Conservation (phyloP, 768 basidiomycete genomes). For the Amanita subjunquillea region DNA sequence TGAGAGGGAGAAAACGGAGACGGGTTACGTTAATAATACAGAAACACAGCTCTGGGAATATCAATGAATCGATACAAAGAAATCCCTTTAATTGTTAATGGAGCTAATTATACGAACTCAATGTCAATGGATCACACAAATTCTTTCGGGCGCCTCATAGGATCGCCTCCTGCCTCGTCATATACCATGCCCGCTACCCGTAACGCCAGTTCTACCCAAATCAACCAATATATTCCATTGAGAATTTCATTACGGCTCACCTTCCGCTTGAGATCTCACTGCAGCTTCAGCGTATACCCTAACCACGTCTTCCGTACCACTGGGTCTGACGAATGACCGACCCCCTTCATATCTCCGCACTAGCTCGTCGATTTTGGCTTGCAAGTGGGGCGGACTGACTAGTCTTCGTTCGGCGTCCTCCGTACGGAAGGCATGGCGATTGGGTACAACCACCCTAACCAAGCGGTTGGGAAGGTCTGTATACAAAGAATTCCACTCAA, state of each 20-base stretch:
- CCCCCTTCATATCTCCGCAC: constrained; percentile 74
- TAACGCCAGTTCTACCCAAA: constrained; percentile 62
- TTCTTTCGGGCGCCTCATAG: constrained; percentile 65
- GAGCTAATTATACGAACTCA: background rate
- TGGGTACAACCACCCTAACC: constrained; percentile 82
- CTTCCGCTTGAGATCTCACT: constrained; percentile 65
- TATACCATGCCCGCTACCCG: constrained; percentile 81
- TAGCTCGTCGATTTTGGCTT: constrained; percentile 73
- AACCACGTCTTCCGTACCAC: constrained; percentile 97
- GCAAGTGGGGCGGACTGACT: constrained; percentile 69
- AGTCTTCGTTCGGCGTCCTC: constrained; percentile 90
- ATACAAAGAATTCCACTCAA: constrained; percentile 91
- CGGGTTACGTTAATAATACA: background rate
- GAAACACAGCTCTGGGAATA: too few relatives aligned
- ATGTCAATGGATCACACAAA: too few relatives aligned
- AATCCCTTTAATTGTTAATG: background rate
- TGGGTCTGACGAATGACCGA: constrained; percentile 89
- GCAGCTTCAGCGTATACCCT: constrained; percentile 94
- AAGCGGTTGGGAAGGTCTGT: constrained; percentile 90
- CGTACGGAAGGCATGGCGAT: constrained; percentile 79
- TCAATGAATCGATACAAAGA: background rate
- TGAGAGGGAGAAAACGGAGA: constrained; percentile 16
- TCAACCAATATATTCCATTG: constrained; percentile 3
- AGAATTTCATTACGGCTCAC: constrained; percentile 33
- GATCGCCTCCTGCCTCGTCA: constrained; percentile 75